Conservation (phyloP, 768 basidiomycete species). For the Vararia minispora region DNA sequence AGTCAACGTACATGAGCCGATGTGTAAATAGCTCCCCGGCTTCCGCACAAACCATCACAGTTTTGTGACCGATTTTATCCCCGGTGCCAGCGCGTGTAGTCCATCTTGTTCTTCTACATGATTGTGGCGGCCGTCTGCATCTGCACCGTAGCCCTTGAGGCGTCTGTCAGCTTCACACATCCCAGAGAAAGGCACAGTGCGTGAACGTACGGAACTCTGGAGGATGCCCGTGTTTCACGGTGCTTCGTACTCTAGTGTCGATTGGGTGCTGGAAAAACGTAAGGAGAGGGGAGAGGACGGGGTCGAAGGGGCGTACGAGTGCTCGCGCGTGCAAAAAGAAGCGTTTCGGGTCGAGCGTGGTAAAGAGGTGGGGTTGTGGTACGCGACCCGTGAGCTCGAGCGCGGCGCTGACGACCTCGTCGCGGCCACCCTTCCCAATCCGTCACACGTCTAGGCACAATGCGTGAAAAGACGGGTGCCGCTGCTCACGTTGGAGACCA, state of each 20-base stretch:
- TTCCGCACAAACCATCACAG: too few relatives aligned
- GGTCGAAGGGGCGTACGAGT: slow-evolving; percentile 37
- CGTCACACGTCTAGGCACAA: too few relatives aligned
- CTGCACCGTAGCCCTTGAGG: background rate
- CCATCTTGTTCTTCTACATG: background rate
- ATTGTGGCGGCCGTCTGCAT: too few relatives aligned
- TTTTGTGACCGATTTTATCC: too few relatives aligned
- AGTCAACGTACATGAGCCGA: too few relatives aligned
- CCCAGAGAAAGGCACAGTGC: background rate
- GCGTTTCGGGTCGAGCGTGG: slow-evolving; percentile 66
- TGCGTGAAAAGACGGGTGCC: background rate
- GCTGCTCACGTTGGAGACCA: slow-evolving; percentile 43
- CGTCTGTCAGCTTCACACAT: background rate
- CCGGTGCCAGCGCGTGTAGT: too few relatives aligned
- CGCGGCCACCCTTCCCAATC: slow-evolving; percentile 52
- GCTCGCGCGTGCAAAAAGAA: slow-evolving; percentile 70
- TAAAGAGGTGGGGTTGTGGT: slow-evolving; percentile 70
- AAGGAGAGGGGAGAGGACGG: background rate
- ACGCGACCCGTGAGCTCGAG: slow-evolving; percentile 55
- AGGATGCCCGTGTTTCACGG: slow-evolving; percentile 45
- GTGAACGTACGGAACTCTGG: slow-evolving; percentile 31
- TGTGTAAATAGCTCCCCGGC: too few relatives aligned
- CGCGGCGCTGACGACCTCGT: slow-evolving; percentile 57
- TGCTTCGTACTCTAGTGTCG: slow-evolving; percentile 46
- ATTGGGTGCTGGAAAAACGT: slow-evolving; percentile 20